These are phyloP conservation scores for Carex kokanica DNA, from an alignment of 176 grass and related monocot genomes.

Conservation along the genomic window DNA sequence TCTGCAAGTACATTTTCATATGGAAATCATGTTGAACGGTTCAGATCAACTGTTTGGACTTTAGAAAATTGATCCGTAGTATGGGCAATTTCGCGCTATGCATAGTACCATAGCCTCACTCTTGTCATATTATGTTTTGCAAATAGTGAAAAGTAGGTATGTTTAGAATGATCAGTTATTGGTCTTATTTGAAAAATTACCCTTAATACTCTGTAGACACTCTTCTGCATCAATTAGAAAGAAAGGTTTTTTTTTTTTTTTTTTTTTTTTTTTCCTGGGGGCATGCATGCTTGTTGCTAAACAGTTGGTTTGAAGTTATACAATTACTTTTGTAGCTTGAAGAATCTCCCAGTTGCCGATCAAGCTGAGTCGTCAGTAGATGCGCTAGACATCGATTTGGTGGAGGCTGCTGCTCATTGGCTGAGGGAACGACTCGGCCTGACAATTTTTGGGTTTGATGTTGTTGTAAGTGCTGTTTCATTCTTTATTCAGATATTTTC, in stretches of 20 bases:
- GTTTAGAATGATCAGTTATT: neutral
- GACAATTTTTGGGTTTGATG: constrained; percentile 96
- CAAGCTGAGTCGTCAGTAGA: constrained; percentile 46
- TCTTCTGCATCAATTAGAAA: neutral
- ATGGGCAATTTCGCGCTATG: too few species aligned
- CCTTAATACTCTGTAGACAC: neutral
- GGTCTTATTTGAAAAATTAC: neutral
- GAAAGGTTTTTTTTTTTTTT: neutral
- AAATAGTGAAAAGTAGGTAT: neutral
- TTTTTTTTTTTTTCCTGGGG: neutral
- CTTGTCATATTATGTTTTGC: neutral
- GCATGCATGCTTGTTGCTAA: neutral
- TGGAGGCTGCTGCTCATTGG: constrained; percentile 55
- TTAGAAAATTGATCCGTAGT: too few species aligned
- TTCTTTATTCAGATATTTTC: constrained; percentile 16
- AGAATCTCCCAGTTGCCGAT: constrained; percentile 75
- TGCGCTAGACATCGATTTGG: constrained; percentile 41
- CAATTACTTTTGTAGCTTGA: constrained; percentile 51
- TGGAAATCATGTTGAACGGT: too few species aligned
- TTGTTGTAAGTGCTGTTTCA: constrained; percentile 58
- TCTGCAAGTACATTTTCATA: too few species aligned
- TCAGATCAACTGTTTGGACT: too few species aligned
- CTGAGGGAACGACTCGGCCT: constrained; percentile 63
- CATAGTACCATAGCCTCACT: too few species aligned
- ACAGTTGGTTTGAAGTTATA: neutral